Conservation (phyloP, 441 rosid genomes). For the Manihot esculenta region DNA sequence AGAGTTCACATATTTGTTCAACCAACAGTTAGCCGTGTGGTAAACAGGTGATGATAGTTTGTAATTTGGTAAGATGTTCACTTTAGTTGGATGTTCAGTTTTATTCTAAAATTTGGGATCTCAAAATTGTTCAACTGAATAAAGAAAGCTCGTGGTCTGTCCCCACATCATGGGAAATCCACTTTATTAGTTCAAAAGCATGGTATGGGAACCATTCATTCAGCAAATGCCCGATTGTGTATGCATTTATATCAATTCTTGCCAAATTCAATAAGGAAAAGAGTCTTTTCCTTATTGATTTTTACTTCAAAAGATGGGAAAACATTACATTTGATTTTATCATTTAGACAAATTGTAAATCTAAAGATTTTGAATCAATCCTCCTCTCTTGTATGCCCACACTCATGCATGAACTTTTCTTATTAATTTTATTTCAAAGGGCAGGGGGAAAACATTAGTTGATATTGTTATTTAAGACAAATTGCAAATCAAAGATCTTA, state of each 20-base stretch:
- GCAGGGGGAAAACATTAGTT: no score
- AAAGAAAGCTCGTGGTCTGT: neutral
- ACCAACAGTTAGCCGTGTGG: conserved; percentile 88
- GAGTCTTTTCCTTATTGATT: neutral
- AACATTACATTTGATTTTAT: no score
- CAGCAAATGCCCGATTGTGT: neutral
- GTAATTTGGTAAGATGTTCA: neutral
- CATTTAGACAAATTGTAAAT: neutral
- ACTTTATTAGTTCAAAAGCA: neutral
- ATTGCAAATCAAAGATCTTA: no score
- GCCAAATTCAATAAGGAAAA: no score
- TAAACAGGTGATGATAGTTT: conserved; percentile 67
- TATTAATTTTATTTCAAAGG: no score
- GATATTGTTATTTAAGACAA: no score
- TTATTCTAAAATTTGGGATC: neutral
- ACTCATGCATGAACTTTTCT: no score
- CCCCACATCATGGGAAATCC: neutral
- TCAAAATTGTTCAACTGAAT: neutral
- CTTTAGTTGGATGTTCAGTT: neutral
- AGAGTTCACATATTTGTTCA: conserved; percentile 95
- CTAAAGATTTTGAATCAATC: neutral
- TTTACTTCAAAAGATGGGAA: neutral
- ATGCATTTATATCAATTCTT: neutral
- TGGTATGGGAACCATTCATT: neutral
- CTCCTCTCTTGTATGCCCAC: neutral